phyloP scores from a whole-genome alignment of 2,329 filamentous ascomycete species.

The Thielaviopsis populi region DNA sequence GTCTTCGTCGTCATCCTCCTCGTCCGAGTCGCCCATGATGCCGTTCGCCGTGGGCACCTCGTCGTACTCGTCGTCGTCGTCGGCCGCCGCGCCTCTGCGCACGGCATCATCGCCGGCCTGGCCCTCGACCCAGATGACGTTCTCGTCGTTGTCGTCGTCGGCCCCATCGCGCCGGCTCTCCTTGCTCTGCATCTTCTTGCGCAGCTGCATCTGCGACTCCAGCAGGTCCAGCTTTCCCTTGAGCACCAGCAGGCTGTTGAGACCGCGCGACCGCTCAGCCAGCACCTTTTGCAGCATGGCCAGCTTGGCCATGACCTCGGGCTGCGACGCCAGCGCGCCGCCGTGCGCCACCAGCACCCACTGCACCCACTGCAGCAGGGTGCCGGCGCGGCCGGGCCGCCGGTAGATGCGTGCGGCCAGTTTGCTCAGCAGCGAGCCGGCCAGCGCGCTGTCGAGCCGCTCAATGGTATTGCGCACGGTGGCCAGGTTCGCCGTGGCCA shows the following conservation, averaged over 20 bases:
- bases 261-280: conserved; percentile 66
- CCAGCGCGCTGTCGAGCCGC: conserved; percentile 71
- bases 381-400: conserved; percentile 75
- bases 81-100: conserved; percentile 28
- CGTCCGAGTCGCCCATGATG: conserved; percentile 42
- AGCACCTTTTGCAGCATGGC: conserved; percentile 71
- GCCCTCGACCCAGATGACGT: conserved; percentile 79
- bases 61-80: conserved; percentile 40
- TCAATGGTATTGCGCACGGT: conserved; percentile 83
- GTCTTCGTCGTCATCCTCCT: conserved; percentile 34
- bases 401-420: conserved; percentile 76
- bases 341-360: conserved; percentile 89
- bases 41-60: conserved; percentile 42
- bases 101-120: conserved; percentile 35
- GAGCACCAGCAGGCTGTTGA: conserved; percentile 68
- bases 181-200: conserved; percentile 46
- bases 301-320: conserved; percentile 66
- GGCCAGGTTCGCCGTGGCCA: conserved; percentile 60
- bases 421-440: conserved; percentile 62
- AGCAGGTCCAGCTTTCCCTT: conserved; percentile 95
- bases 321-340: conserved; percentile 73
- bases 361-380: conserved; percentile 88
- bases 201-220: conserved; percentile 71
- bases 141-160: conserved; percentile 37
- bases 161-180: conserved; percentile 24